Base-by-base conservation (phyloP, 495 filamentous ascomycete genomes). In the Podospora pseudopauciseta region DNA sequence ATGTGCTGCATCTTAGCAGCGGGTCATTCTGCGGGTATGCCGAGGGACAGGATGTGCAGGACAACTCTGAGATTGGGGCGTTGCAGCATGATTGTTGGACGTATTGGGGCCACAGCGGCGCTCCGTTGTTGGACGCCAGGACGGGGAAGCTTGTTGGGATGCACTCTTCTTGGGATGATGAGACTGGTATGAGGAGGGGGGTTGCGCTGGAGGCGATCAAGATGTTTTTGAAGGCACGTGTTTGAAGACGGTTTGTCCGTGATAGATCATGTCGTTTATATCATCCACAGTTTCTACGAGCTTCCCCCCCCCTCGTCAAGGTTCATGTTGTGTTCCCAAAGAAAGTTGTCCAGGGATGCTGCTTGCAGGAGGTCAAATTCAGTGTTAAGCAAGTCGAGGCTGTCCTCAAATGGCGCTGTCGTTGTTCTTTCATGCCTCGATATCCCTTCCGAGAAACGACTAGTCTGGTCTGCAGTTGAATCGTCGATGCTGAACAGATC, bases 51-150 rank as follows among this genome's bases (percentile, higher is more conserved):
- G 78, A 85, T 67, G 63, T 73, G 28, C 74, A 82, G 54, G 78
- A 84, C 58, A 85, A 85, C 65, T 76, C 72, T 0, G 82, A 85
- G 58, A 86, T 83, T 58, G 83, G 83, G 1, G 77, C 78, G 9
- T 68, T 84, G 66, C 80, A 77, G 78, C 83, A 84, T 68, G 76
- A 83, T 70, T 82, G 81, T 60, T 85, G 81, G 83, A 85, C 83
- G n/a, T 85, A 84, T 70, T 86, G 82, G 83, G 83, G 82, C 18
- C 82, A 84, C 68, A 82, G 77, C 11, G 82, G 82, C 1, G 80
- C 82, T 11, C 82, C 80, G 30, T 66, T 85, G 23, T 32, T 83
- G 7, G 71, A 78, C 3, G 54, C 58, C 34, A 67, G 67, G 59
- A 71, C 71, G 1, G 77, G 80, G 13, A 68, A 55, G 19, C 69